These are phyloP conservation scores for Nakazawaea ishiwadae DNA, from an alignment of 805 yeast species.

Conservation along the genomic window DNA sequence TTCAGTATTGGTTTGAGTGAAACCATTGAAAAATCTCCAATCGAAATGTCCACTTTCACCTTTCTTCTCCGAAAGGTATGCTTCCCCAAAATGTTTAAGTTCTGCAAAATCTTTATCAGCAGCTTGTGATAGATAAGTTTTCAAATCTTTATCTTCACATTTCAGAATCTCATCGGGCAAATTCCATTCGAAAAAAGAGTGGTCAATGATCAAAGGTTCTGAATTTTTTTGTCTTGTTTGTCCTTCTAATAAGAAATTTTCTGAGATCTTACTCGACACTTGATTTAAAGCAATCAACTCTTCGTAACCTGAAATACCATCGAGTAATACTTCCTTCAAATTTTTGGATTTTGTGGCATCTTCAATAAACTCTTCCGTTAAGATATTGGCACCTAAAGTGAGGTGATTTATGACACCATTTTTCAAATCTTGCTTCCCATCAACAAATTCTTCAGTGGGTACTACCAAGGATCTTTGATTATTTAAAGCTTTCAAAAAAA, in stretches of 20 bases:
- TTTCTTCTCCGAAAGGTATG: constrained; percentile 26
- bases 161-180: background rate
- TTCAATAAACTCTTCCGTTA: background rate
- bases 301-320: constrained; percentile 1
- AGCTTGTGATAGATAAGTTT: background rate
- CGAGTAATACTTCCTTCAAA: background rate
- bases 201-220: background rate
- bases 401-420: background rate
- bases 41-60: constrained; percentile 38
- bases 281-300: background rate
- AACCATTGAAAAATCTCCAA: constrained; percentile 37
- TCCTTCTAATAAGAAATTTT: background rate
- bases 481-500: constrained; percentile 2
- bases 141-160: background rate
- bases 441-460: background rate
- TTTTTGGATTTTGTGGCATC: background rate
- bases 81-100: constrained; percentile 37
- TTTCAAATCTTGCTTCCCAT: constrained; percentile 6
- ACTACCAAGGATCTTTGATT: background rate
- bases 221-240: background rate
- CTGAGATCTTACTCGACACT: background rate
- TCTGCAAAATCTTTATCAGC: constrained; percentile 2
- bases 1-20: constrained; percentile 17
- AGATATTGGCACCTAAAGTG: background rate
- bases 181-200: constrained; percentile 3